phyloP scores from a whole-genome alignment of 2,329 filamentous ascomycete species.

The Sphaerulina musiva region DNA sequence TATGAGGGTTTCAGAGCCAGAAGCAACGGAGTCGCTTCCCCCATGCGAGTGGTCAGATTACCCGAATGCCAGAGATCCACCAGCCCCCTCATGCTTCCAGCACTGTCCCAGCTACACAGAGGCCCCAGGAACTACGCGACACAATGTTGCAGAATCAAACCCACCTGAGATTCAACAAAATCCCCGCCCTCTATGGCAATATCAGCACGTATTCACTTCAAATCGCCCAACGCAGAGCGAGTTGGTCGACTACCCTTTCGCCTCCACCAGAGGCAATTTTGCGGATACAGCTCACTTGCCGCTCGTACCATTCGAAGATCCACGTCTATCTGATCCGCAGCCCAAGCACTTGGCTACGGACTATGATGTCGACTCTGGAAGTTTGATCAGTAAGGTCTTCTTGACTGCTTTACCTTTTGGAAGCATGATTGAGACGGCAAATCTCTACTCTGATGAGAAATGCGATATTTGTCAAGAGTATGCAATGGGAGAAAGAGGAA shows the following conservation, averaged over 20 bases:
- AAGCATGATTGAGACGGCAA: constrained; percentile 9
- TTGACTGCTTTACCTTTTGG: constrained; percentile 14
- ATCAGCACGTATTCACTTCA: too few species aligned
- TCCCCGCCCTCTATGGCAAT: too few species aligned
- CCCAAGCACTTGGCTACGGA: constrained; percentile 4
- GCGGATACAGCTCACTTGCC: constrained; percentile 8
- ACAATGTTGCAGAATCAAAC: too few species aligned
- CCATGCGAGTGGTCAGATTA: too few species aligned
- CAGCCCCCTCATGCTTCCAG: too few species aligned
- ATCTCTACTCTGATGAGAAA: constrained; percentile 4
- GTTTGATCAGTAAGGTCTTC: constrained; percentile 6
- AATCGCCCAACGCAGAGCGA: not conserved
- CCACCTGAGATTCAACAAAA: too few species aligned
- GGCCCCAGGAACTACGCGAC: too few species aligned
- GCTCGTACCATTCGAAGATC: not conserved
- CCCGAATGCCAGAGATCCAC: too few species aligned
- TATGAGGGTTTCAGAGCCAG: too few species aligned
- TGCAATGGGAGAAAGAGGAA: not conserved
- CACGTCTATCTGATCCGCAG: not conserved
- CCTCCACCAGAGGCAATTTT: not conserved
- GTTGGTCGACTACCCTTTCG: not conserved
- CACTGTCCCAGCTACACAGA: too few species aligned
- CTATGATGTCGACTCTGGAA: not conserved
- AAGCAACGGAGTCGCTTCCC: too few species aligned
- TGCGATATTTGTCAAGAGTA: not conserved